These are phyloP conservation scores for Oryza glumipatula DNA, from an alignment of 176 grass and related monocot genomes.

Conservation along the genomic window DNA sequence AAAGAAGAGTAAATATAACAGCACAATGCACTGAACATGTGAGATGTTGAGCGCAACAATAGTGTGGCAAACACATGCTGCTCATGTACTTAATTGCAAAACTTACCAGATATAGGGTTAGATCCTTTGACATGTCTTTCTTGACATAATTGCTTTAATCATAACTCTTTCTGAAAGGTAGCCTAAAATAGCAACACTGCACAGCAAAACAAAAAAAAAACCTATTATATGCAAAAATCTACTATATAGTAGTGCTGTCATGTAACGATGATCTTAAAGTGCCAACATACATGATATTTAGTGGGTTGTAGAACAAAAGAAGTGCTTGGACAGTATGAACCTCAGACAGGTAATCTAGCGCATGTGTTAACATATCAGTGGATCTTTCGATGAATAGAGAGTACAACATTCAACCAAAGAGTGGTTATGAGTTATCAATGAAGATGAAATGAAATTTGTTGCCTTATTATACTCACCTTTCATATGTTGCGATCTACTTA, in stretches of 20 bases:
- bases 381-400: constrained; percentile 7
- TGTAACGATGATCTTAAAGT: background rate
- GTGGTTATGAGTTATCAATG: background rate
- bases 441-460: background rate
- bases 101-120: constrained; percentile 4
- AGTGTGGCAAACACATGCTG: background rate
- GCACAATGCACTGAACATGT: background rate
- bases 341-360: too few relatives aligned
- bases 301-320: too few relatives aligned
- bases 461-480: background rate
- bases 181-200: constrained; percentile 7
- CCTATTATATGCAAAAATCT: constrained; percentile 14
- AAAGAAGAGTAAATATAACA: background rate
- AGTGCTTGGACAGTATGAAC: too few relatives aligned
- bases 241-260: background rate
- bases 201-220: constrained; percentile 26
- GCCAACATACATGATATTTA: too few relatives aligned
- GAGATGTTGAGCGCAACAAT: background rate
- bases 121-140: background rate
- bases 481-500: background rate
- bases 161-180: background rate
- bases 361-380: background rate
- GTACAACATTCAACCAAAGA: background rate
- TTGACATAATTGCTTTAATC: constrained; percentile 16
- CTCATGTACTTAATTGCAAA: background rate